A percentile compares a stretch with the other conserved stretches of the same genome.
Evolutionary conservation across 2,329 filamentous ascomycete genomes (phyloP).

Genomic region (Talaromyces rugulosus): DNA sequence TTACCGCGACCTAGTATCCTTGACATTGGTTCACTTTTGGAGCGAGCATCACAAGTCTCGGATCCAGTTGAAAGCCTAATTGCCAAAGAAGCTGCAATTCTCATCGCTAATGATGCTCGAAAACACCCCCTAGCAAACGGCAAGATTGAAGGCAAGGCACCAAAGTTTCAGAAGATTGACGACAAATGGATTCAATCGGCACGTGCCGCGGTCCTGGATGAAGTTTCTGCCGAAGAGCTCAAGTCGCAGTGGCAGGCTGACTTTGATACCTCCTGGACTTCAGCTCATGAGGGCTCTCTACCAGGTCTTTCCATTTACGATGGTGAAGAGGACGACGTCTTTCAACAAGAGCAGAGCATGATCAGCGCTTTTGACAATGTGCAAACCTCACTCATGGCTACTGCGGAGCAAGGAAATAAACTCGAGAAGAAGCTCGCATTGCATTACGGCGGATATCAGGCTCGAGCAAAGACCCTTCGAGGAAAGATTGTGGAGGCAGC

Average conservation of each 20-base stretch:
- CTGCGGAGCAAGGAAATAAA: constrained; percentile 77
- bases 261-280: constrained; percentile 51
- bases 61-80: constrained; percentile 67
- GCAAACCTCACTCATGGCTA: constrained; percentile 67
- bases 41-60: constrained; percentile 55
- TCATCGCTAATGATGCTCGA: constrained; percentile 77
- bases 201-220: constrained; percentile 69
- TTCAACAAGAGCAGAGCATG: constrained; percentile 55
- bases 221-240: constrained; percentile 51
- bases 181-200: constrained; percentile 72
- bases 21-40: constrained; percentile 65
- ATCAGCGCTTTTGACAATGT: constrained; percentile 69
- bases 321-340: constrained; percentile 66
- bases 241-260: constrained; percentile 48
- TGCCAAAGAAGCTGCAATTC: constrained; percentile 68
- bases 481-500: constrained; percentile 75
- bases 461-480: constrained; percentile 73
- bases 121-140: constrained; percentile 68
- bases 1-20: constrained; percentile 73
- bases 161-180: constrained; percentile 59
- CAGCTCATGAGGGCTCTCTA: constrained; percentile 50
- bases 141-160: constrained; percentile 60
- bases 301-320: constrained; percentile 78
- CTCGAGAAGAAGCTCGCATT: constrained; percentile 89
- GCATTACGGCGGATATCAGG: constrained; percentile 84